Evolutionary conservation across 495 filamentous ascomycete genomes (phyloP), one percentile per base, ranked within the genome.

Genomic region (Saxophila tyrrhenica): DNA sequence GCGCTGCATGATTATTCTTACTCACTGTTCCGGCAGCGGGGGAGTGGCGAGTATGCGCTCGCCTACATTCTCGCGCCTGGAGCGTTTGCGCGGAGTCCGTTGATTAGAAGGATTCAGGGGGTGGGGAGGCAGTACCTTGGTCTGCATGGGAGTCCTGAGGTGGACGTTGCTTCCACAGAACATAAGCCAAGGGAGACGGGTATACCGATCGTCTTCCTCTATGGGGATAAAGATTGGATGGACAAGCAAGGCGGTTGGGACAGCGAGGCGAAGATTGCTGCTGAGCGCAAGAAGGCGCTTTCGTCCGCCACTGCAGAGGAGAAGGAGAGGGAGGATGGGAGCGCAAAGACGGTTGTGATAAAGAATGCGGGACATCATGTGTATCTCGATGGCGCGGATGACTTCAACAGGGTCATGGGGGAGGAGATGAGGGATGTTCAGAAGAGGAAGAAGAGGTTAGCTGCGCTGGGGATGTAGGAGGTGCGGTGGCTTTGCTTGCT

Each of bases 151-250:
- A 61, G 19, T 0, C 62, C 66, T 0, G 62, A 54, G 1, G 46
- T 55, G 1, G 67, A 70, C 43, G 43, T 16, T 21, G 51, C 49
- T 10, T 10, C 55, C 3, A 20, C 21, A 13, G 24, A 8, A 15
- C 25, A 22, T 7, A 35, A 21, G 47, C 25, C 13, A 2, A 72
- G 78, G 8, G 88, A 94, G 63, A 84, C 76, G 2, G 91, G 90
- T 2, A 73, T 89, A 50, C 92, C 92, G 0, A 74, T 95, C 25
- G 78, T 96, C 11, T 78, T 97, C 62, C 86, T 96, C 83, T 98
- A 98, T 63, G 92, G 92, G 52, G 89, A 95, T 62, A 80, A 89
- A 62, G 92, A 98, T 72, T 98, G 92, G 92, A 97, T 98, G 92
- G 94, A 97, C 61, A 80, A 91, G 13, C 78, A 78, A 0, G 94